Evolutionary conservation across 768 basidiomycete genomes (phyloP).

Genomic region (Pulveroboletus sp.): DNA sequence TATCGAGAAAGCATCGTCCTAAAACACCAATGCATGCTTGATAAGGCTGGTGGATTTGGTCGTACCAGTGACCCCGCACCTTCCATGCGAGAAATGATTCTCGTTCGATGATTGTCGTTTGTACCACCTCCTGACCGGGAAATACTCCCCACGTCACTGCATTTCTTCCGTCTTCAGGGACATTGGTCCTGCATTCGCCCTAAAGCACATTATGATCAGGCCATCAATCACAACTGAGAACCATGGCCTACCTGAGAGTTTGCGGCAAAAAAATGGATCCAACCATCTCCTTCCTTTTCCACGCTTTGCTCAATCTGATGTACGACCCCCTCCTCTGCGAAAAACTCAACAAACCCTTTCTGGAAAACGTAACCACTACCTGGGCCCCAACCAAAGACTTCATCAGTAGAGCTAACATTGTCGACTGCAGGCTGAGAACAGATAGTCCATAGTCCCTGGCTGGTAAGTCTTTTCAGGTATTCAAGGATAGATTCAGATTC

Average conservation of each 20-base stretch:
- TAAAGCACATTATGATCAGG: constrained; percentile 21
- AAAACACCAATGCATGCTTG: constrained; percentile 7
- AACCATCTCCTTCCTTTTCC: constrained; percentile 48
- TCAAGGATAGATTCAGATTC: constrained; percentile 81
- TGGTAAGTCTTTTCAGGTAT: constrained; percentile 71
- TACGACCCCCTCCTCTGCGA: constrained; percentile 61
- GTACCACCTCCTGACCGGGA: constrained; percentile 91
- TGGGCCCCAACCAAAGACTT: constrained; percentile 91
- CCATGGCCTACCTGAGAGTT: constrained; percentile 56
- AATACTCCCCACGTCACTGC: constrained; percentile 99
- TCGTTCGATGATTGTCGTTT: constrained; percentile 94
- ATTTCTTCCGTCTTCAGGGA: constrained; percentile 74
- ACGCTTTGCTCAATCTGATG: constrained; percentile 56
- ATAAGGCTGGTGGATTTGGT: background rate
- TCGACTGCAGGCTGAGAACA: constrained; percentile 95
- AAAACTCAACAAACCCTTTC: constrained; percentile 97
- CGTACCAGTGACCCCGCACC: constrained; percentile 42
- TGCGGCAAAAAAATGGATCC: constrained; percentile 84
- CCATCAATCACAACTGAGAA: background rate
- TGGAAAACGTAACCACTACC: constrained; percentile 92
- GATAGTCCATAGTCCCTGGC: constrained; percentile 89
- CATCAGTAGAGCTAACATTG: constrained; percentile 67
- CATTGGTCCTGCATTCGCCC: constrained; percentile 80
- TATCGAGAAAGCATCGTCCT: constrained; percentile 96
- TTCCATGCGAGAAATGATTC: constrained; percentile 97